Conservation (phyloP, 1,284 basidiomycete species). For the Marasmius oreades region DNA sequence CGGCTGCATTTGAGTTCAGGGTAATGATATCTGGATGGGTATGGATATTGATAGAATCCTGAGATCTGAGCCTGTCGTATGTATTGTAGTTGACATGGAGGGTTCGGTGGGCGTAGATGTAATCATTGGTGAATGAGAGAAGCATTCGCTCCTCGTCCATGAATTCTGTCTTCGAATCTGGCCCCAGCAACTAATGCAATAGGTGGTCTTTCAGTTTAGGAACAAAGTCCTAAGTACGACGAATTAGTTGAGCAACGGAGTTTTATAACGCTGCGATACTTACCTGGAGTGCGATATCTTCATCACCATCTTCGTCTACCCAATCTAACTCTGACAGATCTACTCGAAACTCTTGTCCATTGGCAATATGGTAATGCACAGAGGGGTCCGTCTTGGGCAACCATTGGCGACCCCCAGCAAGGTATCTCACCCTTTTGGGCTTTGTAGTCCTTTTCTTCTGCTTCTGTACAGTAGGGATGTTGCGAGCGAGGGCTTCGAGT, state of each 20-base stretch:
- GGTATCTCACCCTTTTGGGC: neutral
- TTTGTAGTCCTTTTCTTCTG: neutral
- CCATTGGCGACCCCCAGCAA: neutral
- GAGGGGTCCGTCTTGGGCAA: neutral
- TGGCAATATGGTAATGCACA: neutral
- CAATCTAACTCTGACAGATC: neutral
- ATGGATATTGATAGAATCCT: slow-evolving; percentile 4
- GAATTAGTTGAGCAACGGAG: neutral
- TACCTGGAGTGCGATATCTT: neutral
- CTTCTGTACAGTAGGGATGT: neutral
- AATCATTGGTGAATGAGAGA: slow-evolving; percentile 8
- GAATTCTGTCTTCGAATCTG: too few relatives aligned
- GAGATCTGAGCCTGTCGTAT: slow-evolving; percentile 16
- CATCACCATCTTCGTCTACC: too few relatives aligned
- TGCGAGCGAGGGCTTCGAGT: neutral
- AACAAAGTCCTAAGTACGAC: neutral
- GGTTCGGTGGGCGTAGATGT: slow-evolving; percentile 17
- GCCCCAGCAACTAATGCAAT: neutral
- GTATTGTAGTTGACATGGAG: slow-evolving; percentile 20
- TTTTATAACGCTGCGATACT: neutral
- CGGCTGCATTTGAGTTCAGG: too few relatives aligned
- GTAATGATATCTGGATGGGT: slow-evolving; percentile 1
- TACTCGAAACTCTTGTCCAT: neutral
- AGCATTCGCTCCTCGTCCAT: slow-evolving; percentile 4
- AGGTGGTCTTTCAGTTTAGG: slow-evolving; percentile 6